Conservation (phyloP, 192 early-diverging fungal species). For the Pilobolus umbonatus region DNA sequence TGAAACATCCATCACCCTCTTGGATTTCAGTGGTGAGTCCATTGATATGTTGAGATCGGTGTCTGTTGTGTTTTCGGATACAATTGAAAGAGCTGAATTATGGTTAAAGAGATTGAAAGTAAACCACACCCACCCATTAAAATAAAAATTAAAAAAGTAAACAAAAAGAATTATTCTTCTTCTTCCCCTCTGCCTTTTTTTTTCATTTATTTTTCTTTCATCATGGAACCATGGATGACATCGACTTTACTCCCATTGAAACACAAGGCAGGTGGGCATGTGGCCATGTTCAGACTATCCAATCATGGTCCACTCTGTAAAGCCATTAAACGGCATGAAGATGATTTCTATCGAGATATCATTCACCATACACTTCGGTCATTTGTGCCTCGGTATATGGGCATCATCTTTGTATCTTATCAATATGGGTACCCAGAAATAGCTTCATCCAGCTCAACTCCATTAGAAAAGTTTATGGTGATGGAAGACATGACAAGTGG, state of each 20-base stretch:
- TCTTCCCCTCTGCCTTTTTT: slow-evolving; percentile 1
- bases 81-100: slow-evolving; percentile 60
- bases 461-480: slow-evolving; percentile 72
- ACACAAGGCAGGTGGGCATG: slow-evolving; percentile 13
- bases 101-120: slow-evolving; percentile 50
- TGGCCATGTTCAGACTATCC: slow-evolving; percentile 14
- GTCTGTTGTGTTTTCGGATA: slow-evolving; percentile 61
- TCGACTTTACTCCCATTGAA: slow-evolving; percentile 12
- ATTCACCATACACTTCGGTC: not conserved
- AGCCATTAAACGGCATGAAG: slow-evolving; percentile 13
- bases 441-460: not conserved
- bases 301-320: slow-evolving; percentile 8
- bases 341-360: not conserved
- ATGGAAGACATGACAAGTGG: slow-evolving; percentile 90
- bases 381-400: slow-evolving; percentile 13
- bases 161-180: not conserved
- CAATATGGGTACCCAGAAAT: not conserved
- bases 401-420: not conserved
- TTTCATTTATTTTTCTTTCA: slow-evolving; percentile 5
- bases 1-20: slow-evolving; percentile 37
- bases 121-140: slow-evolving; percentile 13
- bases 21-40: slow-evolving; percentile 69
- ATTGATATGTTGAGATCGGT: slow-evolving; percentile 63
- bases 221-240: not conserved
- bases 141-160: slow-evolving; percentile 1